A percentile compares a stretch with the other conserved stretches of the same genome.
phyloP scores from a whole-genome alignment of 352 stramenopile species.

The Globisporangium abappressorium region DNA sequence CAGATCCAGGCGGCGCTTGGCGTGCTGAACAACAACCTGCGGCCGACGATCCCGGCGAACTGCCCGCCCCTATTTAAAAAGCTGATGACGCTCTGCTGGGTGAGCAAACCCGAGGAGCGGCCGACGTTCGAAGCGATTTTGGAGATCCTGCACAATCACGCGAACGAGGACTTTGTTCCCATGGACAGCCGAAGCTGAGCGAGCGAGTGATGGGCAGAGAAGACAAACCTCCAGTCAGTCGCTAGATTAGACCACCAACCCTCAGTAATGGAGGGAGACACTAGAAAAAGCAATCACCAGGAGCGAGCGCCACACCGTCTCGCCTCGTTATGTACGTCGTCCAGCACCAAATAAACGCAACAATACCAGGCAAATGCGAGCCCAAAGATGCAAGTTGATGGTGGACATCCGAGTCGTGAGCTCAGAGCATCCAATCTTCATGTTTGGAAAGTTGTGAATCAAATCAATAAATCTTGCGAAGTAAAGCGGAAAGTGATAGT shows the following conservation, averaged over 20 bases:
- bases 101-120: constrained; percentile 65
- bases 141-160: constrained; percentile 52
- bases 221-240: background rate
- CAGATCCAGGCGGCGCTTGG: constrained; percentile 88
- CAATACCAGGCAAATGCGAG: background rate
- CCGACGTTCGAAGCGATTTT: constrained; percentile 81
- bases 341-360: background rate
- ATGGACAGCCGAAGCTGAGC: constrained; percentile 13
- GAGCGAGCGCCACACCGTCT: background rate
- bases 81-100: constrained; percentile 85
- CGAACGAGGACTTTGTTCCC: constrained; percentile 18
- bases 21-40: constrained; percentile 86
- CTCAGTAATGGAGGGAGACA: background rate
- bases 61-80: constrained; percentile 80
- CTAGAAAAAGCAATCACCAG: background rate
- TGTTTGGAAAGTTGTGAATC: too few relatives aligned
- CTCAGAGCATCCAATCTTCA: background rate
- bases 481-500: too few relatives aligned
- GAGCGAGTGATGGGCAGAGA: background rate
- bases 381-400: too few relatives aligned
- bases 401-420: too few relatives aligned
- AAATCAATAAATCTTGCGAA: too few relatives aligned
- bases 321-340: background rate
- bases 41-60: constrained; percentile 71
- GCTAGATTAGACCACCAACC: too few relatives aligned